Evolutionary conservation across 179 eudicot species (phyloP).

Genomic region (Carnegiea gigantea): DNA sequence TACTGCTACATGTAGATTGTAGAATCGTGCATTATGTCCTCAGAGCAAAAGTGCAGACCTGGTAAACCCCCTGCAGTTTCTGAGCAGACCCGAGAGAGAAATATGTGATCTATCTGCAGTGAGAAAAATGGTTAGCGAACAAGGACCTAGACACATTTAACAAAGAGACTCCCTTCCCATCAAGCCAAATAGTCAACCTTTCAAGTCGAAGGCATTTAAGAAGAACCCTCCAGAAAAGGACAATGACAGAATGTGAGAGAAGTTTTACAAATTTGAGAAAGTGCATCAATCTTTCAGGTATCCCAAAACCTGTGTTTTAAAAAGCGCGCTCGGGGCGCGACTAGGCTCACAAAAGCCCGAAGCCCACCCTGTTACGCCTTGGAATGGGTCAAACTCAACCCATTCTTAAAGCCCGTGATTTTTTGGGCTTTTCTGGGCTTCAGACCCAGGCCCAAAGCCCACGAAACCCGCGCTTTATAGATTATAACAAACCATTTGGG

Average conservation of each 20-base stretch:
- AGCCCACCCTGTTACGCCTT: too few species aligned
- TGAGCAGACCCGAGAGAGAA: constrained; percentile 92
- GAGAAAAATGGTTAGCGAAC: constrained; percentile 18
- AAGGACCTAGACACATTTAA: background rate
- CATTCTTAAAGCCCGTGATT: too few species aligned
- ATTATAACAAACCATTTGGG: too few species aligned
- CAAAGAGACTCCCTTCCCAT: background rate
- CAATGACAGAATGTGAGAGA: background rate
- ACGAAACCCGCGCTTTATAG: too few species aligned
- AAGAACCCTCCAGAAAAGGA: background rate
- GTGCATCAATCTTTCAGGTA: background rate
- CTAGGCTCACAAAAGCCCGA: too few species aligned
- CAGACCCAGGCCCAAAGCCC: too few species aligned
- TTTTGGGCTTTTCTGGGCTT: too few species aligned
- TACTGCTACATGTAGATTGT: background rate
- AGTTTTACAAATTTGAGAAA: background rate
- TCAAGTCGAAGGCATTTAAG: background rate
- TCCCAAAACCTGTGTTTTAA: too few species aligned
- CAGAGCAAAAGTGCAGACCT: constrained; percentile 47
- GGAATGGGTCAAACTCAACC: too few species aligned
- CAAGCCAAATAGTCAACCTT: background rate
- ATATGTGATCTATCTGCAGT: constrained; percentile 92
- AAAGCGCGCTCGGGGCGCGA: too few species aligned
- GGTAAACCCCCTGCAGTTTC: constrained; percentile 99
- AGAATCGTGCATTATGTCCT: background rate